Conservation (phyloP, 768 basidiomycete genomes). For the Trametes meyenii region DNA sequence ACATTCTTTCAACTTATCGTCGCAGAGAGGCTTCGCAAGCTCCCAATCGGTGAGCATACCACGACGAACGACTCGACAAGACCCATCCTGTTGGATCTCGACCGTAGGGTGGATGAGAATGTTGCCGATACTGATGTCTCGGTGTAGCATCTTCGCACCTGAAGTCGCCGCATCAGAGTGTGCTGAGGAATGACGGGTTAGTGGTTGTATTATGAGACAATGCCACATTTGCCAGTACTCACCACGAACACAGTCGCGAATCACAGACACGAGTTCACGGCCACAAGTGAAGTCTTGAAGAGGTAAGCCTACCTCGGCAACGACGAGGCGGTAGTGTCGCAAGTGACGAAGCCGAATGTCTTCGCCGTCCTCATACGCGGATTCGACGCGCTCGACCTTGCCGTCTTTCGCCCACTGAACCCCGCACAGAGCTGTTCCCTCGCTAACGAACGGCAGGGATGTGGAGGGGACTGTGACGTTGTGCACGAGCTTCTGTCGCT, state of each 20-base stretch:
- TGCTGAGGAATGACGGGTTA: no score
- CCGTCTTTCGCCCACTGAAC: no score
- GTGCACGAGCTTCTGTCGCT: not conserved
- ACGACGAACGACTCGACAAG: not conserved
- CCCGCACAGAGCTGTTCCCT: not conserved
- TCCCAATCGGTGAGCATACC: constrained; percentile 13
- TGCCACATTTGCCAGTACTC: no score
- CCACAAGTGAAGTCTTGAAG: not conserved
- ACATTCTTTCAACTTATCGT: not conserved
- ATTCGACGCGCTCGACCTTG: no score
- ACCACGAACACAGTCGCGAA: constrained; percentile 9
- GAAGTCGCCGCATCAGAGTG: not conserved
- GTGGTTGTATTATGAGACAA: no score
- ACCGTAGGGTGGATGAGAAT: constrained; percentile 4
- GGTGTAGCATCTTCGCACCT: not conserved
- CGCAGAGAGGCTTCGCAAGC: not conserved
- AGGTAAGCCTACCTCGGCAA: constrained; percentile 1
- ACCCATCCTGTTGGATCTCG: not conserved
- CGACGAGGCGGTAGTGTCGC: constrained; percentile 10
- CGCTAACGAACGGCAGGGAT: no score
- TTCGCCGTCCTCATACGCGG: no score
- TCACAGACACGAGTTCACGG: not conserved
- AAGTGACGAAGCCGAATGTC: no score
- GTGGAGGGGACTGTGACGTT: not conserved
- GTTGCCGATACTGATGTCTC: constrained; percentile 14